Base-by-base conservation (phyloP, 345 rosid genomes). In the Citrus hindsii region DNA sequence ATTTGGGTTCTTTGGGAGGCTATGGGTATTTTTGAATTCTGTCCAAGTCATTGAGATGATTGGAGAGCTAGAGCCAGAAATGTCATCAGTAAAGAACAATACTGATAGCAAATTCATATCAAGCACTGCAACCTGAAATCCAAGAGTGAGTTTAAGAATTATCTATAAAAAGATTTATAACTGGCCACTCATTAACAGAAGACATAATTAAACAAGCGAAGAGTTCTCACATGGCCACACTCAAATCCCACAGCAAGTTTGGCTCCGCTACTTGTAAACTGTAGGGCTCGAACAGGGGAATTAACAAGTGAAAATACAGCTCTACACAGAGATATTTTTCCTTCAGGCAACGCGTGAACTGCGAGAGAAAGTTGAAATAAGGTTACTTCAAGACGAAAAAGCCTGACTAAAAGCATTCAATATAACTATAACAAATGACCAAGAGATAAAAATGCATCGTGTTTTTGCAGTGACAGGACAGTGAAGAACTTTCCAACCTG, bases 51-150 rank as follows among this genome's bases (percentile, higher is more conserved):
- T 46, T 75, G 86, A 84, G 74, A 76, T 79, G 28, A 87, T 66
- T 22, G 85, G 86, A 51, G 88, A 78, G 53, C 76, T 67, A 7
- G 84, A 69, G 51, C 79, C 69, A 65, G 83, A 79, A 14, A 81
- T n/a, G 28, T 48, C 61, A 59, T 86, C 84, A 0, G 80, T 80
- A 56, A 86, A 33, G 77, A 83, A 89, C 75, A 89, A 77, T 58
- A 87, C 74, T 58, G 92, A 85, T 16, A 72, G 81, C 56, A 81
- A 59, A 79, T 55, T 82, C 78, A 79, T 65, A 73, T 86, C 89
- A 75, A 89, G 84, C 82, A 89, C 64, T 33, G 90, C 88, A 61
- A 87, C 89, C 92, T 89, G 92, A 77, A 78, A 64, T 69, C 73
- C 78, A 70, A 63, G 61, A 60, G 61, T 35, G 38, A 76, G 35